A percentile compares a stretch with the other conserved stretches of the same genome.
Evolutionary conservation across 179 eudicot genomes (phyloP).

Genomic region (Beta lomatogona): DNA sequence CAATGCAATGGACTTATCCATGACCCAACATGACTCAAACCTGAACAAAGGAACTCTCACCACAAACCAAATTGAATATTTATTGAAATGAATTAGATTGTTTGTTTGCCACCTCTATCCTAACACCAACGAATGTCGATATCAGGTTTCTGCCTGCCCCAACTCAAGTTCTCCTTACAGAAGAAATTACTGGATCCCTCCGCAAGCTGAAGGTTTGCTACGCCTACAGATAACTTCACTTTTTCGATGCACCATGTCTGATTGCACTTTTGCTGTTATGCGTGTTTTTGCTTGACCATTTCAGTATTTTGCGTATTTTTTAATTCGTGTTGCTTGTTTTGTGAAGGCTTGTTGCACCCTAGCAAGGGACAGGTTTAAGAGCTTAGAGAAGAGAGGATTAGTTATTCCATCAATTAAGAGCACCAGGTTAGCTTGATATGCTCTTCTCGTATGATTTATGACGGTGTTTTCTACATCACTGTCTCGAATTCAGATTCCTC

Average conservation of each 20-base stretch:
- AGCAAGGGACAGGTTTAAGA: constrained; percentile 88
- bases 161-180: constrained; percentile 82
- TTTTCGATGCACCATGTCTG: neutral
- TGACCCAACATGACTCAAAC: neutral
- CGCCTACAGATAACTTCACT: neutral
- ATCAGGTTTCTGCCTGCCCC: constrained; percentile 89
- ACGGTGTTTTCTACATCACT: neutral
- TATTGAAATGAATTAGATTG: no score
- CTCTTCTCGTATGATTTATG: neutral
- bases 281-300: neutral
- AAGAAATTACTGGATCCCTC: constrained; percentile 93
- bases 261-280: neutral
- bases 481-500: neutral
- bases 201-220: constrained; percentile 81
- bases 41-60: neutral
- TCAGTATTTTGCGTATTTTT: neutral
- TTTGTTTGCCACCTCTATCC: neutral
- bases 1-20: neutral
- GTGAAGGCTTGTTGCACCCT: constrained; percentile 82
- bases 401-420: constrained; percentile 71
- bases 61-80: neutral
- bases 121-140: constrained; percentile 12
- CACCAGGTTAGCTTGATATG: constrained; percentile 36
- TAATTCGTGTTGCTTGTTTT: neutral
- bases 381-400: constrained; percentile 93